These are phyloP conservation scores for Daldinia eschscholtzii DNA, from an alignment of 2,329 filamentous ascomycete species.

Conservation along the genomic window DNA sequence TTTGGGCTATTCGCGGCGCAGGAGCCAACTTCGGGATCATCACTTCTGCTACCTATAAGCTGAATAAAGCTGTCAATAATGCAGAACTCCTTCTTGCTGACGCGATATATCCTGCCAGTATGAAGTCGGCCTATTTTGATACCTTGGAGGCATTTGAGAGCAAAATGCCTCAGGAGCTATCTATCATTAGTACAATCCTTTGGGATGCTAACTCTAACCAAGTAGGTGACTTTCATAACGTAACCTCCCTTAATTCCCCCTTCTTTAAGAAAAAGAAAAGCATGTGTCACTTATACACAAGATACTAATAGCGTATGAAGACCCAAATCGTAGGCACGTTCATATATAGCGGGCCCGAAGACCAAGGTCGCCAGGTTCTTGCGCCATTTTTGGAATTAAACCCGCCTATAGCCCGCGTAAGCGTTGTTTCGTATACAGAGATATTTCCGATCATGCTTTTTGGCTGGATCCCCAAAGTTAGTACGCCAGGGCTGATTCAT, in stretches of 20 bases:
- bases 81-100: slow-evolving; percentile 36
- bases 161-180: slow-evolving; percentile 26
- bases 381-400: slow-evolving; percentile 35
- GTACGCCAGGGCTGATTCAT: neutral
- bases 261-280: neutral
- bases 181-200: slow-evolving; percentile 12
- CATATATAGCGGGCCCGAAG: slow-evolving; percentile 37
- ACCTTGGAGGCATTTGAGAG: slow-evolving; percentile 17
- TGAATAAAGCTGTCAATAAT: slow-evolving; percentile 23
- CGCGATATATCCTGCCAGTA: slow-evolving; percentile 16
- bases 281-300: neutral
- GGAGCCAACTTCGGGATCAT: slow-evolving; percentile 45
- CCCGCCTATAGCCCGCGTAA: slow-evolving; percentile 12
- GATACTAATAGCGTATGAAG: slow-evolving; percentile 26
- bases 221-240: slow-evolving; percentile 7
- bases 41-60: slow-evolving; percentile 40
- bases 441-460: slow-evolving; percentile 14
- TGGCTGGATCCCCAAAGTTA: neutral
- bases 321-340: slow-evolving; percentile 34
- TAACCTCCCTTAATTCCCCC: neutral
- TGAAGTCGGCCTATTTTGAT: slow-evolving; percentile 20
- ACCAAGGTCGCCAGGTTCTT: slow-evolving; percentile 22
- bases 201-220: slow-evolving; percentile 24
- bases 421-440: slow-evolving; percentile 18
- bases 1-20: slow-evolving; percentile 46